Base-by-base conservation (phyloP, 179 eudicot species). In the Sideroxylon spinosum region DNA sequence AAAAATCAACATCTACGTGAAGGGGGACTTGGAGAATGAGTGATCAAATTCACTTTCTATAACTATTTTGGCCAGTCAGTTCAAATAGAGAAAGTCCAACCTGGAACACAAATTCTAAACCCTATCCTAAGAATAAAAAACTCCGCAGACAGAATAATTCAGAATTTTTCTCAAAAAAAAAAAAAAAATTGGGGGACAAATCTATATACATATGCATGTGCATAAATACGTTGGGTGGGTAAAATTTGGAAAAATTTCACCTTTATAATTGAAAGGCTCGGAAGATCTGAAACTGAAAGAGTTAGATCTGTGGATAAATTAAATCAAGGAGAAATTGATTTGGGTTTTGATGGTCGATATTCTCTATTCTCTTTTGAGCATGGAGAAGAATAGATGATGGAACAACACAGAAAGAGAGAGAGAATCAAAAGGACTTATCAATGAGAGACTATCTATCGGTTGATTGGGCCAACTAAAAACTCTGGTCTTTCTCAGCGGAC, bases 231-330 rank as follows among this genome's bases (percentile, higher is more conserved):
- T 13, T 16, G 19, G 56, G 29, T 14, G 28, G 75, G 50, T 64
- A 65, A 67, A 37, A 4, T 8, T 6, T 2, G 48, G 53, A 56
- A 57, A 68, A 67, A 80, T 20, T 59, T 76, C 23, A 89, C 95
- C 93, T 88, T 53, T 69, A 77, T 22, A 75, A 76, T 73, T 78
- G 81, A 63, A 63, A 68, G 57, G 49, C 12, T 26, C 20, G 48
- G 81, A 81, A 77, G 87, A 85, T 86, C 89, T 85, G 86, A 84
- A 72, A 81, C 66, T 71, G 81, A 85, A 44, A 74, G 73, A 55
- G 73, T 81, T 81, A 85, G 97, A 92, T 92, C 94, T 82, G 76
- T 68, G 83, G 91, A 86, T 87, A 88, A 85, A 82, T 81, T 79
- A 77, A 83, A 82, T 74, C 82, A 79, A 83, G 78, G 48, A 26